phyloP scores from a whole-genome alignment of 2,329 filamentous ascomycete genomes.

The Thelonectria discophora region DNA sequence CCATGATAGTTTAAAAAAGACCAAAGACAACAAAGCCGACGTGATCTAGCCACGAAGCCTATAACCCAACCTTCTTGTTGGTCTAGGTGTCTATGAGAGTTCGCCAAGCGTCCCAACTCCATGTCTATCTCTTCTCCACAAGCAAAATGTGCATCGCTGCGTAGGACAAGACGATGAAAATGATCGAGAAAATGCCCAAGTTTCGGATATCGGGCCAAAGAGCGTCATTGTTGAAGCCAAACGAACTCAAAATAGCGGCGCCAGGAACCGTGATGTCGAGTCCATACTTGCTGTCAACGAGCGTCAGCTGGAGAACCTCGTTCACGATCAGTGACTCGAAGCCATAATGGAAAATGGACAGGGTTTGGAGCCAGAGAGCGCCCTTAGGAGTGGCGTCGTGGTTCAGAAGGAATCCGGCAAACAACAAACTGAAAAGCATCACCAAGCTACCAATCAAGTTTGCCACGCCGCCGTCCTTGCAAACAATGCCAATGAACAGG shows the following conservation, averaged over 20 bases:
- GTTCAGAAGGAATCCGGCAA: slow-evolving; percentile 93
- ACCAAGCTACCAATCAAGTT: slow-evolving; percentile 94
- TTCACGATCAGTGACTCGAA: slow-evolving; percentile 98
- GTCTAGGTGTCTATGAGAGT: slow-evolving; percentile 14
- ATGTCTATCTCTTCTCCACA: slow-evolving; percentile 74
- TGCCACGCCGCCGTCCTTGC: slow-evolving; percentile 89
- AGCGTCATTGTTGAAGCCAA: slow-evolving; percentile 89
- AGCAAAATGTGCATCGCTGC: slow-evolving; percentile 91
- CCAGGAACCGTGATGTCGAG: slow-evolving; percentile 96
- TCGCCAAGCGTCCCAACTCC: background rate
- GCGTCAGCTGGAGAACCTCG: slow-evolving; percentile 87
- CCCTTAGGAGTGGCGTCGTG: slow-evolving; percentile 89
- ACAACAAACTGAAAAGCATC: slow-evolving; percentile 96
- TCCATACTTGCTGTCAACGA: slow-evolving; percentile 94
- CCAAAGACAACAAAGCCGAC: background rate
- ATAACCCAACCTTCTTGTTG: slow-evolving; percentile 1
- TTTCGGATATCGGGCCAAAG: slow-evolving; percentile 87
- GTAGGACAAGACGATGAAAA: slow-evolving; percentile 90
- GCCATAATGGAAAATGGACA: slow-evolving; percentile 98
- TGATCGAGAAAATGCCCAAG: slow-evolving; percentile 80
- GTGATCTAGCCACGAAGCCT: slow-evolving; percentile 1
- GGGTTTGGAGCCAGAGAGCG: slow-evolving; percentile 87
- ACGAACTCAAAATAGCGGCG: slow-evolving; percentile 90
- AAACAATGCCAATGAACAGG: slow-evolving; percentile 94
- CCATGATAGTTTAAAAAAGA: background rate